Evolutionary conservation across 768 basidiomycete species (phyloP).

Genomic region (Aureoboletus auriporus): DNA sequence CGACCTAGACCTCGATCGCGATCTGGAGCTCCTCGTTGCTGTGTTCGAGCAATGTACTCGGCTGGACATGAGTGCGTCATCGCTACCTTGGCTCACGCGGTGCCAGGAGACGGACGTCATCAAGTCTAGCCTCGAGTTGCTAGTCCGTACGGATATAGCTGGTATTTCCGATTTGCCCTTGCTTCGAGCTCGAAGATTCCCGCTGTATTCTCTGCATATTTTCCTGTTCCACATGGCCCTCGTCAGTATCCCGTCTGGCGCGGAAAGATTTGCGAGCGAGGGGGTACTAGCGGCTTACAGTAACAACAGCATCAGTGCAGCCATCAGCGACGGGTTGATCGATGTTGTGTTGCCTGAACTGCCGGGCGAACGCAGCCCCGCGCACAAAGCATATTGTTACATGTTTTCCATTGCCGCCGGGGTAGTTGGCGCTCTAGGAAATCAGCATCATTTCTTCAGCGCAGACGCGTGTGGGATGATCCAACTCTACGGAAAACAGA

Average conservation of each 20-base stretch:
- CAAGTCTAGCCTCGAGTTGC: constrained; percentile 67
- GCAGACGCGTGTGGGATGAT: constrained; percentile 84
- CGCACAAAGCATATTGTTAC: constrained; percentile 76
- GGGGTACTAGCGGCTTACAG: constrained; percentile 80
- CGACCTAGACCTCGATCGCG: constrained; percentile 67
- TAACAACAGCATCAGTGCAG: constrained; percentile 72
- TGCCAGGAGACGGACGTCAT: constrained; percentile 83
- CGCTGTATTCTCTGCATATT: constrained; percentile 73
- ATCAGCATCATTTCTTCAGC: constrained; percentile 74
- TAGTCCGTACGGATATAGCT: constrained; percentile 62
- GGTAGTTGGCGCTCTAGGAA: constrained; percentile 58
- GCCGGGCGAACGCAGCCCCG: constrained; percentile 72
- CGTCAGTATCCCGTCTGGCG: constrained; percentile 69
- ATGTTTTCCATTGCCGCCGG: constrained; percentile 80
- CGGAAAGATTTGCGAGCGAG: constrained; percentile 82
- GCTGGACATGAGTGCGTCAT: constrained; percentile 62
- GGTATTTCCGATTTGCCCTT: constrained; percentile 65
- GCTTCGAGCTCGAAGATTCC: constrained; percentile 57
- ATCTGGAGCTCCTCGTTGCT: constrained; percentile 76
- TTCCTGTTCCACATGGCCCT: constrained; percentile 85
- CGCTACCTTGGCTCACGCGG: constrained; percentile 71
- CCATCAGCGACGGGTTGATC: constrained; percentile 73
- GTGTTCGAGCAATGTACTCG: constrained; percentile 81
- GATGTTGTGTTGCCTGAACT: constrained; percentile 64
- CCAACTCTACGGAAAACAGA: constrained; percentile 80